Evolutionary conservation across 176 grass and related monocot species (phyloP).

Genomic region (Guadua angustifolia): DNA sequence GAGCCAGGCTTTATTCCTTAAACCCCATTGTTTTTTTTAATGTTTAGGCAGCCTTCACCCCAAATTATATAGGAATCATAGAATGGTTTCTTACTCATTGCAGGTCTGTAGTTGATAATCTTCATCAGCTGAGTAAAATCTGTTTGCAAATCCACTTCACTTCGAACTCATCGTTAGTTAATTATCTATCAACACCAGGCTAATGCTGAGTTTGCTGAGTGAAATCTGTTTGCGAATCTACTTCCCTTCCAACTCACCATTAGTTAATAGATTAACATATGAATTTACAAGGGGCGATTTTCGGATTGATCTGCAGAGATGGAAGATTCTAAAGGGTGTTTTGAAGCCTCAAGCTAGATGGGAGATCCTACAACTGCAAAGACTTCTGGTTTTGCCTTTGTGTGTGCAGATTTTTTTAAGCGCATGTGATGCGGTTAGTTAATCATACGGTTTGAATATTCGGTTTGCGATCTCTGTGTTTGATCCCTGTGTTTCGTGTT

Average conservation of each 20-base stretch:
- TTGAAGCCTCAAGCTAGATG: background rate
- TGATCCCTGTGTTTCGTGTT: no score
- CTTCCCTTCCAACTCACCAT: background rate
- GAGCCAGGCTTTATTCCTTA: constrained; percentile 10
- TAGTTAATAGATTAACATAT: background rate
- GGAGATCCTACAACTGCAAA: background rate
- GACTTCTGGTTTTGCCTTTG: no score
- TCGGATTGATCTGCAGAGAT: background rate
- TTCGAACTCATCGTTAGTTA: background rate
- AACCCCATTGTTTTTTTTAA: background rate
- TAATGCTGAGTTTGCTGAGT: background rate
- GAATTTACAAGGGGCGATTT: background rate
- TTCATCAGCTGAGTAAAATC: background rate
- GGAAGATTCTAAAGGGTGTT: background rate
- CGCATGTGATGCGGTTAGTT: background rate
- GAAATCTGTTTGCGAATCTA: background rate
- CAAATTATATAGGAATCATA: background rate
- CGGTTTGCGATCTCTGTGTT: background rate
- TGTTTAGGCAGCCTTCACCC: background rate
- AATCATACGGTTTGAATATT: background rate
- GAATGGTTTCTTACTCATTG: background rate
- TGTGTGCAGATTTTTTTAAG: background rate
- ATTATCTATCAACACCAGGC: background rate
- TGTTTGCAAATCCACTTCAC: background rate
- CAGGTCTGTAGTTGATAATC: background rate